These are phyloP conservation scores for Kazachstania africana DNA, from an alignment of 805 yeast species.

Conservation along the genomic window DNA sequence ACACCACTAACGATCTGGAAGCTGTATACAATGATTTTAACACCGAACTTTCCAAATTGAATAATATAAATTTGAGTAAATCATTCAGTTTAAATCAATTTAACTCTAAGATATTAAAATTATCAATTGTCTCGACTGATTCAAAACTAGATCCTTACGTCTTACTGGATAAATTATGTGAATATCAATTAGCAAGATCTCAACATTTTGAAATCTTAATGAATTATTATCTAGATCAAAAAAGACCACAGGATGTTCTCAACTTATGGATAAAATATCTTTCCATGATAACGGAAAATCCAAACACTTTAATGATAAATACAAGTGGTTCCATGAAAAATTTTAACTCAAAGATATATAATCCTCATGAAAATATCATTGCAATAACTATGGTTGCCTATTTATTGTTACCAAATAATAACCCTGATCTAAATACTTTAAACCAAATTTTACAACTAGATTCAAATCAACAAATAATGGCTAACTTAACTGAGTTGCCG, in stretches of 20 bases:
- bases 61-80: too few species aligned
- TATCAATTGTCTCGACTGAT: conserved; percentile 1
- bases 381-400: conserved; percentile 19
- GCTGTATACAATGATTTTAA: too few species aligned
- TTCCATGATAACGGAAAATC: conserved; percentile 11
- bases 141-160: conserved; percentile 16
- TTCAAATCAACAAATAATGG: neutral
- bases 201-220: conserved; percentile 20
- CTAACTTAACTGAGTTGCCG: neutral
- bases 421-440: conserved; percentile 12
- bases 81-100: conserved; percentile 2
- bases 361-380: conserved; percentile 13
- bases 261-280: conserved; percentile 24
- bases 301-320: conserved; percentile 4
- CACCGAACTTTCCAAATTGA: too few species aligned
- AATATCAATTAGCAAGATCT: conserved; percentile 18
- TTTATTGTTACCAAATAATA: conserved; percentile 13
- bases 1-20: too few species aligned
- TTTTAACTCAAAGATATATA: neutral
- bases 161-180: conserved; percentile 16
- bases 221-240: conserved; percentile 10
- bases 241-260: conserved; percentile 18
- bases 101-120: conserved; percentile 1
- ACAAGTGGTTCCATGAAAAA: conserved; percentile 2
- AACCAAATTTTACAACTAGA: conserved; percentile 15